Conservation (phyloP, 2,329 filamentous ascomycete species). For the Dothistroma pini region DNA sequence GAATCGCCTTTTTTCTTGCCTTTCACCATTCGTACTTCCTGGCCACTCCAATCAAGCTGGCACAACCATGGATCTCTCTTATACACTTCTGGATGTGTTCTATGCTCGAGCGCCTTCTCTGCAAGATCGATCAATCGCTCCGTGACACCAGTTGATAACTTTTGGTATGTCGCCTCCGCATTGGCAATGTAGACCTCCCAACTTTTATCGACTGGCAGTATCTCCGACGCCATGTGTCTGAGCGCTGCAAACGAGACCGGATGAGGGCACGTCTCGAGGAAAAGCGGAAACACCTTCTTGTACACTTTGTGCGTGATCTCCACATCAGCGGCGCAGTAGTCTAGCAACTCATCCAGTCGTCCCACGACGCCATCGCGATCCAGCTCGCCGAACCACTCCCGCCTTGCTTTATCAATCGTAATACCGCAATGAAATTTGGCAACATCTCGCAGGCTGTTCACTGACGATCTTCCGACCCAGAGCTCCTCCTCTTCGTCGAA, state of each 20-base stretch:
- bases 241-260: constrained; percentile 95
- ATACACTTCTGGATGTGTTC: constrained; percentile 65
- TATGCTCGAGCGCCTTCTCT: constrained; percentile 72
- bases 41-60: constrained; percentile 93
- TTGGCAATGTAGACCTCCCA: constrained; percentile 84
- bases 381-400: constrained; percentile 82
- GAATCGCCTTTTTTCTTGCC: constrained; percentile 82
- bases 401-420: constrained; percentile 81
- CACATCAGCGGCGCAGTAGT: constrained; percentile 95
- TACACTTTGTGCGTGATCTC: constrained; percentile 92
- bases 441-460: constrained; percentile 92
- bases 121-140: constrained; percentile 70
- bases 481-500: constrained; percentile 87
- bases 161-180: constrained; percentile 79
- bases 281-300: constrained; percentile 85
- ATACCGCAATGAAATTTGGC: constrained; percentile 94
- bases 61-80: constrained; percentile 81
- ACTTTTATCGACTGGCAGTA: constrained; percentile 80
- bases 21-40: constrained; percentile 87
- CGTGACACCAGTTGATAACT: constrained; percentile 71
- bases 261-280: constrained; percentile 85
- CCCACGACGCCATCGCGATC: constrained; percentile 66
- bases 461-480: constrained; percentile 90
- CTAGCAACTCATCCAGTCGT: constrained; percentile 76
- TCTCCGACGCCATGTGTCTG: constrained; percentile 87